phyloP scores from a whole-genome alignment of 805 yeast genomes.

The Ogataea sp. region DNA sequence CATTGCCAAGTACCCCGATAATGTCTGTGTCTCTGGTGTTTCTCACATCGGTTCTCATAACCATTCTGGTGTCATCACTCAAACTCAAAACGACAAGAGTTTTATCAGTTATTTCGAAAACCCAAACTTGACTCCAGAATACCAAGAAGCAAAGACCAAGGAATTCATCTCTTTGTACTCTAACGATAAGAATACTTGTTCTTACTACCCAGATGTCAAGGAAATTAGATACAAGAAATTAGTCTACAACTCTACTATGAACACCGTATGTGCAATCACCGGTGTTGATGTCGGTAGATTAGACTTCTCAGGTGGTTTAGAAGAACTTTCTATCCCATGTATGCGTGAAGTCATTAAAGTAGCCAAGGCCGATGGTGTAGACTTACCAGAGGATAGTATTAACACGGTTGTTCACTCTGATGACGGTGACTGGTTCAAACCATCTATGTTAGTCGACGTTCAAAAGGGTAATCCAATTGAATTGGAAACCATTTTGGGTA shows the following conservation, averaged over 20 bases:
- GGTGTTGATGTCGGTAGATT: constrained; percentile 53
- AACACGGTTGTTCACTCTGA: constrained; percentile 47
- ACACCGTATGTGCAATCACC: constrained; percentile 53
- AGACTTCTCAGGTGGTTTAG: constrained; percentile 34
- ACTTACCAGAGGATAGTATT: constrained; percentile 39
- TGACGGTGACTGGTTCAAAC: constrained; percentile 51
- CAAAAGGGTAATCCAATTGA: constrained; percentile 63
- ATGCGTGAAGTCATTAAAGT: constrained; percentile 59
- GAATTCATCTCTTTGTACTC: constrained; percentile 39
- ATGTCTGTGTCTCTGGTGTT: constrained; percentile 52
- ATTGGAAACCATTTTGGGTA: constrained; percentile 65
- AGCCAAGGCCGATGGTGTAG: constrained; percentile 63
- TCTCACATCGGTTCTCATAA: constrained; percentile 56
- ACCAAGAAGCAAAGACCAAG: constrained; percentile 27
- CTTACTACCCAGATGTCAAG: constrained; percentile 37
- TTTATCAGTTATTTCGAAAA: constrained; percentile 45
- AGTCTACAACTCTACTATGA: constrained; percentile 61
- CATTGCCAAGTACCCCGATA: constrained; percentile 38
- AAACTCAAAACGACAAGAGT: constrained; percentile 39
- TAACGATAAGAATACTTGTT: constrained; percentile 32
- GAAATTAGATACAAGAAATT: constrained; percentile 58
- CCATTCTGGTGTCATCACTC: constrained; percentile 39
- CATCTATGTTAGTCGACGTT: constrained; percentile 68
- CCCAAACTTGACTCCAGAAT: constrained; percentile 22
- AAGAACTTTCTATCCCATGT: constrained; percentile 41